A percentile compares a stretch with the other conserved stretches of the same genome.
phyloP scores from a whole-genome alignment of 1,284 basidiomycete genomes.

The Ceratorhiza oryzae-sativae region DNA sequence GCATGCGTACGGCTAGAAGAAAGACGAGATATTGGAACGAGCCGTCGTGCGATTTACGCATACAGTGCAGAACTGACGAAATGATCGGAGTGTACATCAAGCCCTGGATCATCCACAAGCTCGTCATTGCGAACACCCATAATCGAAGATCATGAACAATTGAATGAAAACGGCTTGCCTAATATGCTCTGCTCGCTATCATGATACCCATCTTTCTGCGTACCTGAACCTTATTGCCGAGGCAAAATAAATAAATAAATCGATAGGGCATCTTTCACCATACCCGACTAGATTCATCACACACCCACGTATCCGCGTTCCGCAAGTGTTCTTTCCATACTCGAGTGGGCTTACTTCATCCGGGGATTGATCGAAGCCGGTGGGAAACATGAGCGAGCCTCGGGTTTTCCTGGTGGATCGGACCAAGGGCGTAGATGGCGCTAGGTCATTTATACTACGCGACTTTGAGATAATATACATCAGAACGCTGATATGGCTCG shows the following conservation, averaged over 20 bases:
- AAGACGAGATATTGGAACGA: background rate
- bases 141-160: too few relatives aligned
- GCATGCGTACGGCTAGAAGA: background rate
- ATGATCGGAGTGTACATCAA: too few relatives aligned
- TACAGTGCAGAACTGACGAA: too few relatives aligned
- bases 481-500: background rate
- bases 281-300: background rate
- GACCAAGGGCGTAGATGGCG: background rate
- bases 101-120: too few relatives aligned
- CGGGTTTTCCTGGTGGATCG: background rate
- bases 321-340: background rate
- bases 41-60: background rate
- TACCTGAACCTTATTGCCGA: background rate
- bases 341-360: constrained; percentile 15
- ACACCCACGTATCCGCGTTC: background rate
- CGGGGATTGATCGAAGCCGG: constrained; percentile 29
- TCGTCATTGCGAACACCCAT: too few relatives aligned
- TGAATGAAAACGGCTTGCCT: too few relatives aligned
- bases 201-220: too few relatives aligned
- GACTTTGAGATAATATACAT: constrained; percentile 15
- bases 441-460: constrained; percentile 18
- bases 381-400: background rate
- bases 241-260: background rate
- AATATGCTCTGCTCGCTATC: too few relatives aligned
- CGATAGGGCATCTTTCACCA: constrained; percentile 13